Conservation (phyloP, 805 yeast genomes). For the Debaryomyces castellii region DNA sequence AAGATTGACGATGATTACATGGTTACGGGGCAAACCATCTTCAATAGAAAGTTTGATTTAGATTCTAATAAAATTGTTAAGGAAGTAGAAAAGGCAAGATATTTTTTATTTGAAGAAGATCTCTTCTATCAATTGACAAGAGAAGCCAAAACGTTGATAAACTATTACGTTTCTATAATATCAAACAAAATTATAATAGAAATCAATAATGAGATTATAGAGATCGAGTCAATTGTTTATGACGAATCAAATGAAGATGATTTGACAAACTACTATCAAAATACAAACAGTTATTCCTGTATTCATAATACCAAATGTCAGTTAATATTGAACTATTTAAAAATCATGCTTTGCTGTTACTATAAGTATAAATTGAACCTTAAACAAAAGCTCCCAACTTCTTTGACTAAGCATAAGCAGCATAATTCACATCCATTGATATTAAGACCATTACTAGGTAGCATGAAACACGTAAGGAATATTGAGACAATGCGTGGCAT, state of each 20-base stretch:
- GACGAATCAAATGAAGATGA: constrained; percentile 43
- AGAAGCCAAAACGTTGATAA: constrained; percentile 70
- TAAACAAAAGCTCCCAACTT: constrained; percentile 47
- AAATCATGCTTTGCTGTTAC: constrained; percentile 60
- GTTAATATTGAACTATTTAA: constrained; percentile 50
- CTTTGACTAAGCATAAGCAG: constrained; percentile 45
- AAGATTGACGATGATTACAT: constrained; percentile 53
- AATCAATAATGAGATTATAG: constrained; percentile 63
- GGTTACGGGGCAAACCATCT: constrained; percentile 57
- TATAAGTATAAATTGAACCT: constrained; percentile 47
- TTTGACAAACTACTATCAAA: constrained; percentile 26
- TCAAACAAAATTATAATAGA: constrained; percentile 66
- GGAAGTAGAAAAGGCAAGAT: constrained; percentile 66
- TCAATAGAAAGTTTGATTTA: constrained; percentile 17
- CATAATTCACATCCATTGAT: constrained; percentile 45
- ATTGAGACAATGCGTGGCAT: constrained; percentile 28
- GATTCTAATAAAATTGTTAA: constrained; percentile 36
- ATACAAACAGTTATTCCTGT: constrained; percentile 28
- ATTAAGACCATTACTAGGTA: constrained; percentile 58
- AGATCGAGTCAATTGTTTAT: constrained; percentile 61
- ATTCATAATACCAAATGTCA: constrained; percentile 48
- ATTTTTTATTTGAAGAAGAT: constrained; percentile 84
- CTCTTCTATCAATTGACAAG: constrained; percentile 72
- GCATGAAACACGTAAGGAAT: constrained; percentile 52
- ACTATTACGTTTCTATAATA: constrained; percentile 67